These are phyloP conservation scores for Penicillium sp. DNA, from an alignment of 2,329 filamentous ascomycete genomes.

Conservation along the genomic window DNA sequence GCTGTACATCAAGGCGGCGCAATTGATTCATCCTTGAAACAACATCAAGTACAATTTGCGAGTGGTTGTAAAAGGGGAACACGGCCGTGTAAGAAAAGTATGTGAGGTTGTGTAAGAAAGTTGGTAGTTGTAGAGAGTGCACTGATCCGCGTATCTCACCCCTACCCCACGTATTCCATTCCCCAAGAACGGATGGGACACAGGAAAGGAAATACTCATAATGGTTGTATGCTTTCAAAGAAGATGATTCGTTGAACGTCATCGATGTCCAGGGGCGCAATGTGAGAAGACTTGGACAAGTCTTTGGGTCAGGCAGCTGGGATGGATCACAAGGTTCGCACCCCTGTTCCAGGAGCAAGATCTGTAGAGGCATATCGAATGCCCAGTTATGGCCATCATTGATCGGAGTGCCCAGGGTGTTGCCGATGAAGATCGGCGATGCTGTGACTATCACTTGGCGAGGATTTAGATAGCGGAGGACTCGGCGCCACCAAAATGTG, in stretches of 20 bases:
- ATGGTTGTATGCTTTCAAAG: slow-evolving; percentile 66
- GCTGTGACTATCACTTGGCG: slow-evolving; percentile 58
- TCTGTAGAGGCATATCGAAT: slow-evolving; percentile 63
- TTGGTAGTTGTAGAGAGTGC: slow-evolving; percentile 31
- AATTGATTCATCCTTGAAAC: slow-evolving; percentile 52
- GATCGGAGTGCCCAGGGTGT: slow-evolving; percentile 58
- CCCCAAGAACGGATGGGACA: slow-evolving; percentile 61
- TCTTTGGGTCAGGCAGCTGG: slow-evolving; percentile 30
- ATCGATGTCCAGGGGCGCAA: slow-evolving; percentile 47
- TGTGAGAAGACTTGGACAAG: slow-evolving; percentile 50
- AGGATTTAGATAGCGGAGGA: slow-evolving; percentile 57
- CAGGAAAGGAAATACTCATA: slow-evolving; percentile 69
- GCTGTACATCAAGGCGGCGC: slow-evolving; percentile 55
- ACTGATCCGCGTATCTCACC: slow-evolving; percentile 5
- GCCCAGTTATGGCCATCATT: slow-evolving; percentile 61
- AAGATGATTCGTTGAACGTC: slow-evolving; percentile 70
- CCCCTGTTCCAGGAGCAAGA: slow-evolving; percentile 50
- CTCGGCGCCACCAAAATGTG: slow-evolving; percentile 53
- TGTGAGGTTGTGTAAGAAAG: slow-evolving; percentile 45
- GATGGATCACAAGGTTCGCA: slow-evolving; percentile 14
- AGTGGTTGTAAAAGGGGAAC: slow-evolving; percentile 65
- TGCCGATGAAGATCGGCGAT: slow-evolving; percentile 62
- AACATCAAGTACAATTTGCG: slow-evolving; percentile 48
- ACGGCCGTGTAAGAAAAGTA: slow-evolving; percentile 61
- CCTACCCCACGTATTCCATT: slow-evolving; percentile 40